Evolutionary conservation across 257 asterid genomes (phyloP).

Genomic region (Nicotiana noctiflora): DNA sequence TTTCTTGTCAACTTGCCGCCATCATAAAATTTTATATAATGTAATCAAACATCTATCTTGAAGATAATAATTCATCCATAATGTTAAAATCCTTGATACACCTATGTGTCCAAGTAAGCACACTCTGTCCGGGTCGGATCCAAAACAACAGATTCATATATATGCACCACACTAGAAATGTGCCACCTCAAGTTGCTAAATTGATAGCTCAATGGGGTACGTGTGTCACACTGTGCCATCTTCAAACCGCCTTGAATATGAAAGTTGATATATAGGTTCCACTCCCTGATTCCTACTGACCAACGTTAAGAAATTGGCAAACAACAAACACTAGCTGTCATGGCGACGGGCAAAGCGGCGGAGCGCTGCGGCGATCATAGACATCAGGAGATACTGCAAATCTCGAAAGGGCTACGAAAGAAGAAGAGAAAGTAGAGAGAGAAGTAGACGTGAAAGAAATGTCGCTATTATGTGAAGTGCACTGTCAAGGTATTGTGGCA

Average conservation of each 20-base stretch:
- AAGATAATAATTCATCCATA: too few relatives aligned
- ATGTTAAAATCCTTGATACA: too few relatives aligned
- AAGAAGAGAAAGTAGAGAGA: slow-evolving; percentile 23
- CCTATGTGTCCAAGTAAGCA: too few relatives aligned
- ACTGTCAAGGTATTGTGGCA: slow-evolving; percentile 26
- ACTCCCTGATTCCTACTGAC: background rate
- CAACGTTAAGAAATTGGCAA: background rate
- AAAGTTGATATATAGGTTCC: background rate
- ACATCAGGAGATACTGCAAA: background rate
- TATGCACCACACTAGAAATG: too few relatives aligned
- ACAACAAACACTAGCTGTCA: background rate
- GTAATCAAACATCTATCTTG: too few relatives aligned
- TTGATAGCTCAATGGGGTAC: background rate
- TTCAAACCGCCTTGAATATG: background rate
- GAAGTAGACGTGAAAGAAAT: slow-evolving; percentile 24
- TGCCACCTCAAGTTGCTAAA: background rate
- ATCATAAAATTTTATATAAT: too few relatives aligned
- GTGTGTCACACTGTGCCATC: background rate
- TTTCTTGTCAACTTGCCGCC: too few relatives aligned
- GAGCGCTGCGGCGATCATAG: background rate
- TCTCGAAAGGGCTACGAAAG: background rate
- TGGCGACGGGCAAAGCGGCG: slow-evolving; percentile 3
- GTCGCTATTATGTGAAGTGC: slow-evolving; percentile 19
- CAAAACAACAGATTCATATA: too few relatives aligned
- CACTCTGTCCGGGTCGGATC: too few relatives aligned